These are phyloP conservation scores for Ceratobasidium sp. DNA, from an alignment of 1,284 basidiomycete genomes.

Conservation along the genomic window DNA sequence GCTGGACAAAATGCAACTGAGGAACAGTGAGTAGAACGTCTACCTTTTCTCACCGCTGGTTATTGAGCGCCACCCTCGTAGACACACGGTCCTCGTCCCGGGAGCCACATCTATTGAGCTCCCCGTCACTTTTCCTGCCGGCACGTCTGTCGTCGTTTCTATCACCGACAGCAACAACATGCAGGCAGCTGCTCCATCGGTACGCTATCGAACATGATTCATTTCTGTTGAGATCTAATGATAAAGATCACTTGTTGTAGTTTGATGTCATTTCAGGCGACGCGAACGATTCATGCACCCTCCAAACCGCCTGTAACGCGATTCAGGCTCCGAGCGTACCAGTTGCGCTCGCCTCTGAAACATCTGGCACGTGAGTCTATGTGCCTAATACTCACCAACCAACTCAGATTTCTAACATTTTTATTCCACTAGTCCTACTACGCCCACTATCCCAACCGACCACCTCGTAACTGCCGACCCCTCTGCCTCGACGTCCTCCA, in stretches of 20 bases:
- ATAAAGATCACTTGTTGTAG: neutral
- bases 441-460: conserved; percentile 32
- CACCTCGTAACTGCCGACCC: conserved; percentile 27
- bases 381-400: too few relatives aligned
- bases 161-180: conserved; percentile 35
- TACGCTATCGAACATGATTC: conserved; percentile 1
- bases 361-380: conserved; percentile 15
- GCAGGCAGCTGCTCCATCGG: conserved; percentile 39
- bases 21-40: conserved; percentile 17
- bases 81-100: conserved; percentile 6
- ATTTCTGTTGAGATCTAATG: neutral
- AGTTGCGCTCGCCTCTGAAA: neutral
- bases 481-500: neutral
- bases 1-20: conserved; percentile 33
- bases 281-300: conserved; percentile 30
- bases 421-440: neutral
- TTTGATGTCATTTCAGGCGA: conserved; percentile 25
- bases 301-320: conserved; percentile 28
- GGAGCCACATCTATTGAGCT: conserved; percentile 31
- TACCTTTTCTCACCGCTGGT: too few relatives aligned
- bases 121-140: conserved; percentile 18
- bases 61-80: neutral
- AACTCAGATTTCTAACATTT: too few relatives aligned
- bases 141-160: conserved; percentile 1
- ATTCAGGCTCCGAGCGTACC: conserved; percentile 27